A percentile compares a stretch with the other conserved stretches of the same genome.
Conservation (phyloP, 1,284 basidiomycete genomes). For the Boletellus deceptivus region DNA sequence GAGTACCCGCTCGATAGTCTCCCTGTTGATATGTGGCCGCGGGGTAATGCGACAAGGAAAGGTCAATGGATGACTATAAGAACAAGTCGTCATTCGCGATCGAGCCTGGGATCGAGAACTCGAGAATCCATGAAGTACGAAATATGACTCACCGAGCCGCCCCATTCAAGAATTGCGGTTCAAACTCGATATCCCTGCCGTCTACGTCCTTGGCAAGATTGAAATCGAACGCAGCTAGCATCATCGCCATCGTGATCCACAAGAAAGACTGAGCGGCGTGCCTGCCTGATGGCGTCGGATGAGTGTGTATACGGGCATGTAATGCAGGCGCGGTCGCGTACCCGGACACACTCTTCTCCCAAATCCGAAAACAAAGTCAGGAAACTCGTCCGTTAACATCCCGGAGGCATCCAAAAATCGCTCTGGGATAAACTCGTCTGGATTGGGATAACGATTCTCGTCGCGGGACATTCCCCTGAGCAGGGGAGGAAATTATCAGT, state of each 20-base stretch:
- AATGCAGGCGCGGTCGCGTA: background rate
- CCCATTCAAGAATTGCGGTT: constrained; percentile 10
- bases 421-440: constrained; percentile 25
- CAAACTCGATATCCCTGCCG: constrained; percentile 17
- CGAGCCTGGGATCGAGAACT: background rate
- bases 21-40: constrained; percentile 11
- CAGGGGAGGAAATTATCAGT: constrained; percentile 4
- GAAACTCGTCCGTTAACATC: constrained; percentile 15
- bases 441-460: constrained; percentile 20
- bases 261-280: constrained; percentile 16
- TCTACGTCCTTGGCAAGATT: constrained; percentile 16
- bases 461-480: constrained; percentile 28
- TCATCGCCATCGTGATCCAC: constrained; percentile 23
- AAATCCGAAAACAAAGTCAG: constrained; percentile 25
- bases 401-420: constrained; percentile 22
- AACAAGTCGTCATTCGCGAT: background rate
- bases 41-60: constrained; percentile 18
- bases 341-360: constrained; percentile 26
- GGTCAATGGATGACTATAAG: constrained; percentile 7
- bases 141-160: constrained; percentile 12
- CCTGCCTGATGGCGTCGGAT: constrained; percentile 9
- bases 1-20: constrained; percentile 5
- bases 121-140: too few relatives aligned
- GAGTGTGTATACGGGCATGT: background rate
- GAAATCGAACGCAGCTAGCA: constrained; percentile 28